Evolutionary conservation across 768 basidiomycete genomes (phyloP).

Genomic region (Rhizopogon rudus): DNA sequence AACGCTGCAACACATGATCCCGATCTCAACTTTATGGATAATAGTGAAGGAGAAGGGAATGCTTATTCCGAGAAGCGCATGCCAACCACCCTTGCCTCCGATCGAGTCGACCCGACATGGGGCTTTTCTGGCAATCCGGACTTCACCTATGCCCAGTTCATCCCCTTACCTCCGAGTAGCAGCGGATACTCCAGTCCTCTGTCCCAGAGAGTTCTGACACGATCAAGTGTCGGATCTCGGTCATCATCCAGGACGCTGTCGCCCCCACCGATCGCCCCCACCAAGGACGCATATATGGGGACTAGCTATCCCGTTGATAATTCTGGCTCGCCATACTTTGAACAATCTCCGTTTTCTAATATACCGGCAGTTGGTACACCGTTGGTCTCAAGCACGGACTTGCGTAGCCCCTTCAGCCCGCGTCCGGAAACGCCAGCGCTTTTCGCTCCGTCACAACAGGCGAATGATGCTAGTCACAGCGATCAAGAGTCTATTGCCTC

Average conservation of each 20-base stretch:
- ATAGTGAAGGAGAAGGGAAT: neutral
- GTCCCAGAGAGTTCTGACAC: conserved; percentile 17
- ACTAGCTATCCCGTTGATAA: conserved; percentile 22
- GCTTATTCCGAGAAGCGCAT: neutral
- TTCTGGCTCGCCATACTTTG: conserved; percentile 13
- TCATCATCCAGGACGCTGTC: conserved; percentile 3
- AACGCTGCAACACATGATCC: neutral
- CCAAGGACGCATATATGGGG: conserved; percentile 26
- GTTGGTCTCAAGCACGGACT: conserved; percentile 11
- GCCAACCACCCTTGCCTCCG: conserved; percentile 5
- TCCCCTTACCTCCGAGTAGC: conserved; percentile 25
- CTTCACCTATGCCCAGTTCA: conserved; percentile 21
- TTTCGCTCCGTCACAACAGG: conserved; percentile 16
- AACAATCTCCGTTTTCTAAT: conserved; percentile 28
- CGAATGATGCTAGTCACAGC: conserved; percentile 4
- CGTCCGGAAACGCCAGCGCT: conserved; percentile 17
- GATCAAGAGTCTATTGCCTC: conserved; percentile 19
- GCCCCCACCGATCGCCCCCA: conserved; percentile 6
- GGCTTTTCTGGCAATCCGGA: conserved; percentile 14
- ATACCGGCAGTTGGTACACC: conserved; percentile 27
- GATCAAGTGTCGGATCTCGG: conserved; percentile 4
- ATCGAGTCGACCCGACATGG: conserved; percentile 18
- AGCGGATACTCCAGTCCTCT: conserved; percentile 26
- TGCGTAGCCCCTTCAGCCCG: conserved; percentile 24
- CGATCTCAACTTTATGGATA: neutral